Conservation (phyloP, 805 yeast genomes). For the Wickerhamomyces alni region DNA sequence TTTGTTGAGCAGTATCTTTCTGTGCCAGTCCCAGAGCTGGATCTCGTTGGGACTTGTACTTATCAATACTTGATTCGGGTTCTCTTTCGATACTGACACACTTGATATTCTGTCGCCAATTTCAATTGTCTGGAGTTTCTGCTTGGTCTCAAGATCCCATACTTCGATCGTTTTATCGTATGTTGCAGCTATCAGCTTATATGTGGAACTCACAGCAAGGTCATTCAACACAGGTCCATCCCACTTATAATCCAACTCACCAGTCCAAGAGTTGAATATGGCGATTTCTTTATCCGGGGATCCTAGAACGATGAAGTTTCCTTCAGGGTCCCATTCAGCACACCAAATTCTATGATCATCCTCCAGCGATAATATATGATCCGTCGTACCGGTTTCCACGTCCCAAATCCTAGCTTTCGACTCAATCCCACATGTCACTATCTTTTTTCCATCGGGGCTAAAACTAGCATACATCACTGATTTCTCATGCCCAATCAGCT, state of each 20-base stretch:
- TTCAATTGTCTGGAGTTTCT: slow-evolving; percentile 38
- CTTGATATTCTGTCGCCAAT: slow-evolving; percentile 60
- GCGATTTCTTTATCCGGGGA: slow-evolving; percentile 67
- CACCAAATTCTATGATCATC: slow-evolving; percentile 39
- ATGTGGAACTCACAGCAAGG: slow-evolving; percentile 60
- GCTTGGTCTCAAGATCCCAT: slow-evolving; percentile 42
- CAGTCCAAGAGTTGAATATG: slow-evolving; percentile 34
- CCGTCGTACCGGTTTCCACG: slow-evolving; percentile 32
- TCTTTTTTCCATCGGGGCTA: slow-evolving; percentile 62
- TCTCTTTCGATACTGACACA: slow-evolving; percentile 48
- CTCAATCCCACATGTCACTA: slow-evolving; percentile 72
- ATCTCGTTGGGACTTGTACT: slow-evolving; percentile 71
- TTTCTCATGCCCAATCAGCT: slow-evolving; percentile 39
- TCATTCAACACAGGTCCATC: slow-evolving; percentile 55
- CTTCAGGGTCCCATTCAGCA: slow-evolving; percentile 66
- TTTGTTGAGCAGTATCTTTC: slow-evolving; percentile 51
- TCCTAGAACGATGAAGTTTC: slow-evolving; percentile 56
- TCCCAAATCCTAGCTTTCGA: slow-evolving; percentile 68
- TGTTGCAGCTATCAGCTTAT: slow-evolving; percentile 58
- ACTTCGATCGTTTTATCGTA: slow-evolving; percentile 57
- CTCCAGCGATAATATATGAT: slow-evolving; percentile 13
- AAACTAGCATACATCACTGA: slow-evolving; percentile 65
- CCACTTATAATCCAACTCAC: slow-evolving; percentile 24
- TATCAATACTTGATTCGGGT: slow-evolving; percentile 49
- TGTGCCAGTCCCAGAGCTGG: slow-evolving; percentile 72